These are phyloP conservation scores for Phytophthora cactorum DNA, from an alignment of 352 stramenopile species.

Conservation along the genomic window DNA sequence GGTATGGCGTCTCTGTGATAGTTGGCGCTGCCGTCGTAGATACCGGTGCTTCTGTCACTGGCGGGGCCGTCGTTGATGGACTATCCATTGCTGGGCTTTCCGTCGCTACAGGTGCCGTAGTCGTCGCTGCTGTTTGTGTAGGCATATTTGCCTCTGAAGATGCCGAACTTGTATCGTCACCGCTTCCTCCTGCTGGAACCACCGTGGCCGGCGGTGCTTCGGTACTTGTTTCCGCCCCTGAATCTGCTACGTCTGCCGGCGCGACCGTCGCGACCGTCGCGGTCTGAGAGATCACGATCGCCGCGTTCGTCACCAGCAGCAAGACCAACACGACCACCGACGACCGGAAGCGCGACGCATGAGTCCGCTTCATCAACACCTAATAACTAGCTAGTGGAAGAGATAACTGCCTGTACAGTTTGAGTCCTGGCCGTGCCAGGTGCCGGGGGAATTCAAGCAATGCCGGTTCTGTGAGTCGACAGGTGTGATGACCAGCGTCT, in stretches of 20 bases:
- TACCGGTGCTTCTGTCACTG: constrained; percentile 2
- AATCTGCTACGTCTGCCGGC: constrained; percentile 19
- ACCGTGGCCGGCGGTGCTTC: constrained; percentile 22
- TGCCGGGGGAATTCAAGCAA: constrained; percentile 17
- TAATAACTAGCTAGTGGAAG: constrained; percentile 4
- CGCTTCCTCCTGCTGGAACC: constrained; percentile 16
- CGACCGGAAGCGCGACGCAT: constrained; percentile 11
- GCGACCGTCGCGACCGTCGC: constrained; percentile 1
- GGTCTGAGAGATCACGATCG: constrained; percentile 15
- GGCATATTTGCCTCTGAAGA: constrained; percentile 8
- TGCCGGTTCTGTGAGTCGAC: constrained; percentile 7
- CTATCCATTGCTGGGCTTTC: constrained; percentile 7
- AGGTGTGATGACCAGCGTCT: constrained; percentile 6
- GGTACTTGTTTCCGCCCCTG: background rate
- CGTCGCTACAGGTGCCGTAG: constrained; percentile 1
- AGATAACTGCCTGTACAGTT: constrained; percentile 25
- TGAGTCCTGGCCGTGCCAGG: constrained; percentile 15
- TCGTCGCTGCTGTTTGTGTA: constrained; percentile 6
- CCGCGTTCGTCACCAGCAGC: constrained; percentile 16
- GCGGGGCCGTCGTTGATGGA: constrained; percentile 2
- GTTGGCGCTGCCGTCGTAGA: background rate
- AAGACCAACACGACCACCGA: constrained; percentile 13
- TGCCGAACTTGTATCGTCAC: constrained; percentile 1
- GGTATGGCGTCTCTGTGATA: constrained; percentile 7
- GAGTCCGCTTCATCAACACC: constrained; percentile 27